These are phyloP conservation scores for Linnemannia schmuckeri DNA, from an alignment of 192 early-diverging fungal genomes.

Conservation along the genomic window DNA sequence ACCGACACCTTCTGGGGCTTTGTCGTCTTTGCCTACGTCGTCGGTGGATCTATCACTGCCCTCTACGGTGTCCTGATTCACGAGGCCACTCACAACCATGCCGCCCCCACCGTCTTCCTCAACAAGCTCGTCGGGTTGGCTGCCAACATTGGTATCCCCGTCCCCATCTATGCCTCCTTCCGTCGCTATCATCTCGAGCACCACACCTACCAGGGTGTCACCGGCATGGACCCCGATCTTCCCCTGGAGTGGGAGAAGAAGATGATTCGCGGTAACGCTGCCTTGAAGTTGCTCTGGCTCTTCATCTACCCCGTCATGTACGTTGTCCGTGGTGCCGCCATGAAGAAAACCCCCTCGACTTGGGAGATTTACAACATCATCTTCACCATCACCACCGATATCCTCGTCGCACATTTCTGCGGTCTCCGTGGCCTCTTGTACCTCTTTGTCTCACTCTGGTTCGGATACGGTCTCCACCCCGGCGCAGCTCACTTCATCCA, in stretches of 20 bases:
- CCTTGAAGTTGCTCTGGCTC: slow-evolving; percentile 83
- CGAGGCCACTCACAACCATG: slow-evolving; percentile 92
- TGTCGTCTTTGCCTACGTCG: slow-evolving; percentile 74
- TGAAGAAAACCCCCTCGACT: slow-evolving; percentile 75
- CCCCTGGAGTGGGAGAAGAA: slow-evolving; percentile 90
- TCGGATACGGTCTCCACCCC: slow-evolving; percentile 92
- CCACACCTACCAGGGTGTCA: slow-evolving; percentile 97
- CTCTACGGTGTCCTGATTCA: slow-evolving; percentile 91
- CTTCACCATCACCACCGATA: slow-evolving; percentile 73
- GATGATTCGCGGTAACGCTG: slow-evolving; percentile 76
- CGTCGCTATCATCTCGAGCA: slow-evolving; percentile 95
- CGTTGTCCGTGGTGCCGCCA: slow-evolving; percentile 79
- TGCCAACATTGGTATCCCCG: slow-evolving; percentile 89
- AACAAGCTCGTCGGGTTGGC: slow-evolving; percentile 88
- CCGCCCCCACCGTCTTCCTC: slow-evolving; percentile 74
- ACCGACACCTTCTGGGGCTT: slow-evolving; percentile 76
- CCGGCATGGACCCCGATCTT: slow-evolving; percentile 93
- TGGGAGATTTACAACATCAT: slow-evolving; percentile 86
- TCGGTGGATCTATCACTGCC: slow-evolving; percentile 88
- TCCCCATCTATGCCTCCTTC: slow-evolving; percentile 85
- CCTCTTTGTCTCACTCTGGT: slow-evolving; percentile 76
- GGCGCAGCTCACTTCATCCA: slow-evolving; percentile 97
- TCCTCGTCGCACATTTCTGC: slow-evolving; percentile 66
- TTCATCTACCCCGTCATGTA: slow-evolving; percentile 91
- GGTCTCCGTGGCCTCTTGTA: slow-evolving; percentile 77